Evolutionary conservation across 805 yeast species (phyloP).

Genomic region (Lipomyces sp.): DNA sequence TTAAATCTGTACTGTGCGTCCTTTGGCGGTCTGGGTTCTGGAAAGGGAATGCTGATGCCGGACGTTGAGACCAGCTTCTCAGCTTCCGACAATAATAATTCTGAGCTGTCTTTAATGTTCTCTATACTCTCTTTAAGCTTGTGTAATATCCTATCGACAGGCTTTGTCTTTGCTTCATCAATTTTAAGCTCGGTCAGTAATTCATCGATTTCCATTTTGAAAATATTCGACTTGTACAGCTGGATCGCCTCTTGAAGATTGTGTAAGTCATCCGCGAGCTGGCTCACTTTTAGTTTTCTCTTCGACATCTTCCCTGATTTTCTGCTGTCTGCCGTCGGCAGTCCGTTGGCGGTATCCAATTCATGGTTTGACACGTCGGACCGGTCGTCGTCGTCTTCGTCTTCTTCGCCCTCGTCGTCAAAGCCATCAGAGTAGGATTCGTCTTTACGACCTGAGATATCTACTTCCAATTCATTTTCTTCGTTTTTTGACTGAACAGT

Average conservation of each 20-base stretch:
- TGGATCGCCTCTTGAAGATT: constrained; percentile 93
- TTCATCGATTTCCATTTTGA: constrained; percentile 94
- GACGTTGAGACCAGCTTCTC: constrained; percentile 57
- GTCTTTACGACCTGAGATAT: background rate
- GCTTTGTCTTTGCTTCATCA: constrained; percentile 67
- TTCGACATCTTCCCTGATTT: constrained; percentile 1
- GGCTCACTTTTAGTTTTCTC: constrained; percentile 21
- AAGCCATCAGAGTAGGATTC: background rate
- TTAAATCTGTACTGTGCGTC: constrained; percentile 73
- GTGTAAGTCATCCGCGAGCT: constrained; percentile 71
- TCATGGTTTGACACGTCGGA: background rate
- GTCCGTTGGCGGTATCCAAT: background rate
- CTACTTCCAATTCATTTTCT: background rate
- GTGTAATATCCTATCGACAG: constrained; percentile 76
- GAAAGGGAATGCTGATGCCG: constrained; percentile 74
- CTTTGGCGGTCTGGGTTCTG: constrained; percentile 78
- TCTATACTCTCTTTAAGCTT: constrained; percentile 70
- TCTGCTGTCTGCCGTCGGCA: background rate
- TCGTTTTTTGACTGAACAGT: background rate
- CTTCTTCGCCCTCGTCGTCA: constrained; percentile 14
- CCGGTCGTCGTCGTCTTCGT: constrained; percentile 15
- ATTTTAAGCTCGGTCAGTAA: constrained; percentile 77
- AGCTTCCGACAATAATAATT: constrained; percentile 53
- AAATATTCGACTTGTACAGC: constrained; percentile 89
- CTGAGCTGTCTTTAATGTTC: constrained; percentile 56